Base-by-base conservation (phyloP, 768 basidiomycete genomes). In the Coprinopsis sp. region DNA sequence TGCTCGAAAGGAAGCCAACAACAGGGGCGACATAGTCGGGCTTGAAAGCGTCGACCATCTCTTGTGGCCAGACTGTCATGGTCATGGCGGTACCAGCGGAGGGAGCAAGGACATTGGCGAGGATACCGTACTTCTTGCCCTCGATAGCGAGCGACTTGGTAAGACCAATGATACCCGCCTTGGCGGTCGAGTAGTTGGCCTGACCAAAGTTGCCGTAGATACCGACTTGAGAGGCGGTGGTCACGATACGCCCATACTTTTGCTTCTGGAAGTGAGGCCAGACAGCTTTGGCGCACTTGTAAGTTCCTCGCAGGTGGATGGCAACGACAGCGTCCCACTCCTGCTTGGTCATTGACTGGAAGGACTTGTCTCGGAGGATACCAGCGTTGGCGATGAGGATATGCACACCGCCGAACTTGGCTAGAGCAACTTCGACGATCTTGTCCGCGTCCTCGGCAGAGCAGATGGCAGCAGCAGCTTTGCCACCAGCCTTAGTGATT, bases 241-340 rank as follows among this genome's bases (percentile, higher is more conserved):
- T 95, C 43, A 98, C 78, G 58, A 99, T 93, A 34, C 96, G 82
- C 23, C 96, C 96, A 60, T 84, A 96, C 66, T 91, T 92, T 63
- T 98, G 95, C 69, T 92, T 87, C 65, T 88, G 87, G 79, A 99
- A 97, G 55, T 91, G 70, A 1, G 94, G 92, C 96, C 96, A 99
- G 21, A 90, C 86, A 4, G 95, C 96, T 60, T 95, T 89, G 23
- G 81, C 84, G 53, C 91, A 93, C 87, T 91, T 92, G 72, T 82
- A 98, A 11, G 95, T 96, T 7, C 88, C 89, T 40, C 85, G 75
- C 28, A 99, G 75, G 64, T 98, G 94, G 21, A 97, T 80, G 39
- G 82, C 79, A 52, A 95, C 70, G 27, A 98, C 94, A 45, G 83
- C 68, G 61, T 98, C 94, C 96, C 96, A 99, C 54, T 98, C 93